These are phyloP conservation scores for Rhododendron henanense DNA, from an alignment of 148 eudicot genomes.

Conservation along the genomic window DNA sequence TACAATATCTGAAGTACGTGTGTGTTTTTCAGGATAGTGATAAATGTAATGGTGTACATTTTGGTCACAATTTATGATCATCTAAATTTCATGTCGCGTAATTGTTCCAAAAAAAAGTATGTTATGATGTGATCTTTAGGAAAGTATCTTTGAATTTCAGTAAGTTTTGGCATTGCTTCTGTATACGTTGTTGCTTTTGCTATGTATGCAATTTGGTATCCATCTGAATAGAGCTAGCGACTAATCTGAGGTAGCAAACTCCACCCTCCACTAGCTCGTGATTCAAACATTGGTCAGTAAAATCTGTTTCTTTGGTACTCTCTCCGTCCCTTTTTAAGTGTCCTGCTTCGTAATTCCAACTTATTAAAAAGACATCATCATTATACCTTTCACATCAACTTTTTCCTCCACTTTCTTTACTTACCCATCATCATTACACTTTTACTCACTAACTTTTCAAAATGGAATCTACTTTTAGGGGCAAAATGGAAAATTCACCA, in stretches of 20 bases:
- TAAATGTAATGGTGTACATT: not conserved
- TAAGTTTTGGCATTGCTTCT: not conserved
- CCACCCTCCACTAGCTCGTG: not conserved
- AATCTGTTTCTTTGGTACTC: not conserved
- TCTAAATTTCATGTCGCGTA: not conserved
- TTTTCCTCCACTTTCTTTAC: too few species aligned
- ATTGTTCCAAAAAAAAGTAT: not conserved
- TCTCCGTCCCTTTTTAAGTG: too few species aligned
- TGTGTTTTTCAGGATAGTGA: not conserved
- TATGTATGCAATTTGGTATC: not conserved
- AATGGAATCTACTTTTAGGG: too few species aligned
- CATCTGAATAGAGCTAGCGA: not conserved
- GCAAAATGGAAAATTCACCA: too few species aligned
- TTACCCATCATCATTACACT: too few species aligned
- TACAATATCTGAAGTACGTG: not conserved
- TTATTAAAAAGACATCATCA: too few species aligned
- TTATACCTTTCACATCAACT: too few species aligned
- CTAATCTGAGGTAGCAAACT: not conserved
- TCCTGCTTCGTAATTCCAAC: too few species aligned
- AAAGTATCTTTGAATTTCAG: not conserved
- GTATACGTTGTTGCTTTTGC: too few species aligned
- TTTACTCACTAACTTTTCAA: too few species aligned
- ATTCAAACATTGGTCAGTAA: too few species aligned
- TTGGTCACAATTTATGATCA: not conserved
- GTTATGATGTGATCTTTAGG: not conserved